phyloP scores from a whole-genome alignment of 2,329 filamentous ascomycete genomes.

The Shiraia sp. region DNA sequence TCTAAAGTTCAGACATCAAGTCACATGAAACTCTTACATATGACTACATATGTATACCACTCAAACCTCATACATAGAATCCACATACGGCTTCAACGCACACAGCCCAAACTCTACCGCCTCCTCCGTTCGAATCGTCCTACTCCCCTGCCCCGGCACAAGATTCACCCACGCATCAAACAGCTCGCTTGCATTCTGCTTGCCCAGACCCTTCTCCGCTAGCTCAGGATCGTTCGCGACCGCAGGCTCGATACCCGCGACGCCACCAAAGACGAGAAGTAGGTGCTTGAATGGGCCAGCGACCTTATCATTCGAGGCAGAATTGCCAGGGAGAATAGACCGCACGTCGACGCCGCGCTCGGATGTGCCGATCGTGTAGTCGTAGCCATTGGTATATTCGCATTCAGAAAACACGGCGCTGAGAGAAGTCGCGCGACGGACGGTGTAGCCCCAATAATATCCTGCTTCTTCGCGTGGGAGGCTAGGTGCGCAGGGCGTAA shows the following conservation, averaged over 20 bases:
- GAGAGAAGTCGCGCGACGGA: conserved; percentile 68
- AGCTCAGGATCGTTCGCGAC: conserved; percentile 65
- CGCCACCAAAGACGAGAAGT: conserved; percentile 78
- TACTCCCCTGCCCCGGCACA: conserved; percentile 76
- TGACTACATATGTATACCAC: too few species aligned
- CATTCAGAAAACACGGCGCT: conserved; percentile 78
- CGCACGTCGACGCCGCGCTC: conserved; percentile 66
- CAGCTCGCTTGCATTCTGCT: conserved; percentile 66
- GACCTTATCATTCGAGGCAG: conserved; percentile 21
- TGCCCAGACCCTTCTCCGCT: conserved; percentile 64
- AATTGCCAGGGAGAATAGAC: conserved; percentile 31
- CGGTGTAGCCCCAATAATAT: conserved; percentile 84
- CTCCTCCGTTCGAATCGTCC: conserved; percentile 83
- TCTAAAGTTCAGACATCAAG: too few species aligned
- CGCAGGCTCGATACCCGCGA: conserved; percentile 77
- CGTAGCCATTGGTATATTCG: conserved; percentile 76
- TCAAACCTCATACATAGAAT: conserved; percentile 17
- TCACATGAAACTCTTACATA: too few species aligned
- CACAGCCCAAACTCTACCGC: conserved; percentile 77
- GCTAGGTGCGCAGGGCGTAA: conserved; percentile 68
- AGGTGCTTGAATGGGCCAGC: conserved; percentile 66
- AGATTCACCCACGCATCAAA: conserved; percentile 88
- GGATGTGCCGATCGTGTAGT: conserved; percentile 80
- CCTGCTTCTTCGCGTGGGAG: conserved; percentile 73
- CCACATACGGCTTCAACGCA: conserved; percentile 58